Conservation (phyloP, 2,329 filamentous ascomycete genomes). For the Penicillium sclerotigenum region DNA sequence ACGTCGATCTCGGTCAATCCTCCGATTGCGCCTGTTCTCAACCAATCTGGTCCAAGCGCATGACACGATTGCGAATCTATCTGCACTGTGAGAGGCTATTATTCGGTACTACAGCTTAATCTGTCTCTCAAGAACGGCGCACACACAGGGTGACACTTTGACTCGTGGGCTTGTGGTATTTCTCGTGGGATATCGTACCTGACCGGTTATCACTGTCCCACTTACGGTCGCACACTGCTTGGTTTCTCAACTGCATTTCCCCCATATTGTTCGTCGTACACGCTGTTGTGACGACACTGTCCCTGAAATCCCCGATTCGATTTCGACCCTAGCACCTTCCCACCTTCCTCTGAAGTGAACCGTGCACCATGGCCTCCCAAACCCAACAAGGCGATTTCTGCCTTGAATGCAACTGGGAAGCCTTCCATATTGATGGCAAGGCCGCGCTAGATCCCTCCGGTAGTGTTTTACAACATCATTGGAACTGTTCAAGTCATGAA, state of each 20-base stretch:
- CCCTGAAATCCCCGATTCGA: neutral
- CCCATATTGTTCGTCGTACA: neutral
- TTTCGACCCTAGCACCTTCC: neutral
- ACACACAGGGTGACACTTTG: neutral
- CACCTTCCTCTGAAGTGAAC: slow-evolving; percentile 7
- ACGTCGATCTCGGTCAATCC: slow-evolving; percentile 18
- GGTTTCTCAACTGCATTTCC: slow-evolving; percentile 5
- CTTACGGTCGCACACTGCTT: slow-evolving; percentile 6
- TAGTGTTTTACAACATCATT: slow-evolving; percentile 23
- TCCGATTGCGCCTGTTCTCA: slow-evolving; percentile 18
- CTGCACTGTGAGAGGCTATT: neutral
- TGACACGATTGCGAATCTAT: slow-evolving; percentile 16
- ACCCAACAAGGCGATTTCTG: slow-evolving; percentile 36
- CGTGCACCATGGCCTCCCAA: slow-evolving; percentile 33
- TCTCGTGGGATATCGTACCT: slow-evolving; percentile 7
- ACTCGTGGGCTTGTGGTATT: slow-evolving; percentile 9
- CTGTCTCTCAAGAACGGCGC: neutral
- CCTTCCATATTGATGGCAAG: slow-evolving; percentile 36
- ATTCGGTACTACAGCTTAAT: neutral
- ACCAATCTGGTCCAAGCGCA: slow-evolving; percentile 6
- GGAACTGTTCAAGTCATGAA: slow-evolving; percentile 31
- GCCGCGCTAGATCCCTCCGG: slow-evolving; percentile 23
- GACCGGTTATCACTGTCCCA: slow-evolving; percentile 1
- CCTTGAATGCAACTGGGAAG: slow-evolving; percentile 43
- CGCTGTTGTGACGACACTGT: slow-evolving; percentile 1